These are phyloP conservation scores for Naganishia vaughanmartiniae DNA, from an alignment of 768 basidiomycete species.

Conservation along the genomic window DNA sequence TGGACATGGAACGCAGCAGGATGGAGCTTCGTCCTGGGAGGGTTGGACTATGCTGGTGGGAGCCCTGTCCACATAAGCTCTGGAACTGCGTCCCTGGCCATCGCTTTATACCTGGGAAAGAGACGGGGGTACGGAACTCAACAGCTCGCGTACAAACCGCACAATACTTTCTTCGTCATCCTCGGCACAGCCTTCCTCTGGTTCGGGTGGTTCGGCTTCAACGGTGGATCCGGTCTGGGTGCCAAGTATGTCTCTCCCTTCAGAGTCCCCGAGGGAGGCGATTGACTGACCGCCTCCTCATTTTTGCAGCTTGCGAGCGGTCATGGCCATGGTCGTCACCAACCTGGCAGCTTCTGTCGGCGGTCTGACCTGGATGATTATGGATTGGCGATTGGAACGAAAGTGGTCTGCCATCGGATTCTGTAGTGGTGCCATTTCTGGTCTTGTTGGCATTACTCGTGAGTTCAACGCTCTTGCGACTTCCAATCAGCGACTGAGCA, in stretches of 20 bases:
- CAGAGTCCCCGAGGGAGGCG: background rate
- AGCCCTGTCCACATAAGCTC: slow-evolving; percentile 43
- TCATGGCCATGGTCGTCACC: slow-evolving; percentile 82
- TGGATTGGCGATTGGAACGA: slow-evolving; percentile 74
- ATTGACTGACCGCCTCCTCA: background rate
- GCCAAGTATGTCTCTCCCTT: slow-evolving; percentile 13
- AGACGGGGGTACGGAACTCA: slow-evolving; percentile 61
- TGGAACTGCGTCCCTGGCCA: slow-evolving; percentile 79
- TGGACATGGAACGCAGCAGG: slow-evolving; percentile 66
- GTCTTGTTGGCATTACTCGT: slow-evolving; percentile 73
- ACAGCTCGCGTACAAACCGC: slow-evolving; percentile 66
- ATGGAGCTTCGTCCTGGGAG: slow-evolving; percentile 74
- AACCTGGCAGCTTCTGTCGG: slow-evolving; percentile 77
- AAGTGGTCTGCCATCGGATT: slow-evolving; percentile 89
- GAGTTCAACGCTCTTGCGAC: background rate
- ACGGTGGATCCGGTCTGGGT: slow-evolving; percentile 82
- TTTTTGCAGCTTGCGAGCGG: slow-evolving; percentile 61
- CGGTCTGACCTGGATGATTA: slow-evolving; percentile 71
- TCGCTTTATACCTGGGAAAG: slow-evolving; percentile 80
- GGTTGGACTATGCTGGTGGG: slow-evolving; percentile 80
- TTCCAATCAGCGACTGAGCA: too few relatives aligned
- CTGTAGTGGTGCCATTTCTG: slow-evolving; percentile 81
- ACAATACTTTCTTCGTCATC: slow-evolving; percentile 78
- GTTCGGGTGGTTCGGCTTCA: slow-evolving; percentile 85
- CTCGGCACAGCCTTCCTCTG: slow-evolving; percentile 81